Evolutionary conservation across 1,139 yeast genomes (phyloP), one percentile per base, ranked within the genome.

Genomic region (Yamadazyma spencermartinsiae): DNA sequence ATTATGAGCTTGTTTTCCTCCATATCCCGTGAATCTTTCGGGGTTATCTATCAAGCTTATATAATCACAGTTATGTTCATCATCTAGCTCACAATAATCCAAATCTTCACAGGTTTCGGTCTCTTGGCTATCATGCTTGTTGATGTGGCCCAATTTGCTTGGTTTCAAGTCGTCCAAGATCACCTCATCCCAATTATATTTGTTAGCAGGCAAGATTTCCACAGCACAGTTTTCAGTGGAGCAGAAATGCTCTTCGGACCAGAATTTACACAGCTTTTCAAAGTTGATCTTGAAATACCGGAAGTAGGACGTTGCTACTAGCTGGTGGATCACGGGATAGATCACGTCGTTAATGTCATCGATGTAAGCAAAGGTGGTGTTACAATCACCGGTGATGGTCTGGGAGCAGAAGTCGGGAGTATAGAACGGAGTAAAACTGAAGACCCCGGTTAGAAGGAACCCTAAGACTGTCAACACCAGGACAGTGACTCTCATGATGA

Each of bases 21-120:
- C 86, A 58, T 94, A 94, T 0, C 98, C 98, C 1, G 98, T 94
- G 64, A 87, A 94, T 54, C 98, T 74, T 63, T 94, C 99, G 1
- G 96, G 97, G 55, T 94, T 94, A 41, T 86, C 87, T 18, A 83
- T 72, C 42, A 94, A 74, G 54, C 90, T 88, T 19, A 92, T 95
- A 54, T 84, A 85, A 4, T 88, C 97, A 40, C 96, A 61, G 53
- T 74, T 51, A 59, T 60, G 69, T 43, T 63, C 84, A 43, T 79
- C 86, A 46, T 81, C 86, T 14, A 82, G 76, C 45, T 77, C 77
- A 48, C 82, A 76, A 54, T 79, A 80, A 59, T 79, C 81, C 45
- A 69, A 54, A 41, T 63, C 68, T 41, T 62, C 65, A 50, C 67
- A 60, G 4, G 52, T 37, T 3, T 34, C 33, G 4, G 29, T 19